Evolutionary conservation across 306 rosid species (phyloP).

Genomic region (Acacia acuminata): DNA sequence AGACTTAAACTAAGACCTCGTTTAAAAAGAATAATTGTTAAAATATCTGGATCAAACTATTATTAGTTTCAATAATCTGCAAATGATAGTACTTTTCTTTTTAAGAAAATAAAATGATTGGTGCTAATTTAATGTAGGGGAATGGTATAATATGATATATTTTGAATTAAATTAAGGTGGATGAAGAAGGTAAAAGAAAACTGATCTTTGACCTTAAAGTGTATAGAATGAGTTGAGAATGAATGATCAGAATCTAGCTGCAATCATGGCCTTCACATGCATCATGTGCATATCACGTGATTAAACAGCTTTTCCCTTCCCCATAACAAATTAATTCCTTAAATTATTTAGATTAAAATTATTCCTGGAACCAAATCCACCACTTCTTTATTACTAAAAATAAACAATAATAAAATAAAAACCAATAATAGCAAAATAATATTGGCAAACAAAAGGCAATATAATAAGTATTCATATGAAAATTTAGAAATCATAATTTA

Average conservation of each 20-base stretch:
- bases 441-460: no score
- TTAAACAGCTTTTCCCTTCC: slow-evolving; percentile 3
- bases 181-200: not conserved
- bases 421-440: no score
- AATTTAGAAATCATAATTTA: no score
- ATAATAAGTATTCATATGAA: no score
- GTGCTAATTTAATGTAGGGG: no score
- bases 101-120: not conserved
- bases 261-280: slow-evolving; percentile 17
- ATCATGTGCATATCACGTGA: slow-evolving; percentile 39
- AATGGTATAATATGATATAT: no score
- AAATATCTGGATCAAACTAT: no score
- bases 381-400: no score
- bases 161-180: not conserved
- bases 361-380: no score
- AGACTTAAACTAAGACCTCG: no score
- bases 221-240: not conserved
- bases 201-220: not conserved
- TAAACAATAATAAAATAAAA: no score
- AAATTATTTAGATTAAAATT: not conserved
- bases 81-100: not conserved
- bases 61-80: not conserved
- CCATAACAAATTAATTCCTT: not conserved
- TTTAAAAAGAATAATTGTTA: no score
- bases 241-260: not conserved